Evolutionary conservation across 148 eudicot species (phyloP).

Genomic region (Linanthus parryae): DNA sequence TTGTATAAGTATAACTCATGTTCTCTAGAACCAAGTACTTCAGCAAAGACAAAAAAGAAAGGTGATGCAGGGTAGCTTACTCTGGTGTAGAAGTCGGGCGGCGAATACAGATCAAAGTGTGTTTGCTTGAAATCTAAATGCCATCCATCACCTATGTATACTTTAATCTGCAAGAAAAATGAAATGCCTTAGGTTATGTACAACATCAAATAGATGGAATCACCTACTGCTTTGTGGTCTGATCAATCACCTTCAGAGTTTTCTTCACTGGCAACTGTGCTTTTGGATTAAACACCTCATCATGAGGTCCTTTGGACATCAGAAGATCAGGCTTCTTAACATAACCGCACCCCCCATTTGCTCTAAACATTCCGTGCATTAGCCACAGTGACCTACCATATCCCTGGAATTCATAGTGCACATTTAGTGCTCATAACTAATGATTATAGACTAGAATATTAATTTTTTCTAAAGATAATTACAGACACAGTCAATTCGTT

Average conservation of each 20-base stretch:
- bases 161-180: slow-evolving; percentile 46
- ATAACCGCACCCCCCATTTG: slow-evolving; percentile 80
- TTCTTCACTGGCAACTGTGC: slow-evolving; percentile 41
- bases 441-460: too few relatives aligned
- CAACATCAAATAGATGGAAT: not conserved
- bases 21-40: not conserved
- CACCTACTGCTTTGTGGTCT: not conserved
- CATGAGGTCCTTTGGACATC: slow-evolving; percentile 31
- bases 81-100: slow-evolving; percentile 82
- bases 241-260: slow-evolving; percentile 46
- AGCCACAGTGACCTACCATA: slow-evolving; percentile 77
- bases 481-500: too few relatives aligned
- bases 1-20: too few relatives aligned
- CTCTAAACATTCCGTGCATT: slow-evolving; percentile 84
- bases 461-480: too few relatives aligned
- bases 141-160: slow-evolving; percentile 93
- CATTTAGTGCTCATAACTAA: too few relatives aligned
- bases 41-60: not conserved
- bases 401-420: slow-evolving; percentile 60
- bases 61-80: slow-evolving; percentile 22
- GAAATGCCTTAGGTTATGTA: not conserved
- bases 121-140: slow-evolving; percentile 73
- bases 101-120: slow-evolving; percentile 75
- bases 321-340: slow-evolving; percentile 71
- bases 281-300: slow-evolving; percentile 58